These are phyloP conservation scores for Xylariales sp. DNA, from an alignment of 2,329 filamentous ascomycete genomes.

Conservation along the genomic window DNA sequence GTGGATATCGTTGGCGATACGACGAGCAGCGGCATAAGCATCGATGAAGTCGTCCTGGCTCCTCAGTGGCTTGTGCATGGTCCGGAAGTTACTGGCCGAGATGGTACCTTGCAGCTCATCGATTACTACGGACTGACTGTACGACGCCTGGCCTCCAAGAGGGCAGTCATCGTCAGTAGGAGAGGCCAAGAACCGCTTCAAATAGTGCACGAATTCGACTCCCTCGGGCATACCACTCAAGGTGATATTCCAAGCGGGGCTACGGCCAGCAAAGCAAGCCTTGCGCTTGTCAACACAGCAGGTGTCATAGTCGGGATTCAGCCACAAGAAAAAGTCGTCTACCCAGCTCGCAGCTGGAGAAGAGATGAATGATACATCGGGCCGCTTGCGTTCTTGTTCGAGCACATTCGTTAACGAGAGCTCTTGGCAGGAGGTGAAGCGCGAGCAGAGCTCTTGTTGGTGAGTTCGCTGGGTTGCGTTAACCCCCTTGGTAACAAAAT, in stretches of 20 bases:
- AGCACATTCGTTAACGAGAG: slow-evolving; percentile 84
- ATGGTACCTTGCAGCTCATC: slow-evolving; percentile 64
- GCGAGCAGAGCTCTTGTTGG: slow-evolving; percentile 84
- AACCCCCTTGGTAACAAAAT: slow-evolving; percentile 82
- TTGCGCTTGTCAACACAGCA: slow-evolving; percentile 68
- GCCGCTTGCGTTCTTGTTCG: slow-evolving; percentile 89
- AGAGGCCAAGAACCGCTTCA: slow-evolving; percentile 74
- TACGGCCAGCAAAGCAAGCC: slow-evolving; percentile 73
- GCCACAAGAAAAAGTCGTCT: slow-evolving; percentile 93
- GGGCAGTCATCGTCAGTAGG: slow-evolving; percentile 83
- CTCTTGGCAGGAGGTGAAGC: slow-evolving; percentile 83
- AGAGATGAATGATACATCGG: slow-evolving; percentile 82
- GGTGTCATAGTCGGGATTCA: slow-evolving; percentile 71
- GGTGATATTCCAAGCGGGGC: slow-evolving; percentile 84
- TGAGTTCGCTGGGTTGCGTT: slow-evolving; percentile 72
- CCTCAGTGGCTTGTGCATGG: slow-evolving; percentile 79
- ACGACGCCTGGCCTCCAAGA: slow-evolving; percentile 82
- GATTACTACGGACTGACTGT: slow-evolving; percentile 78
- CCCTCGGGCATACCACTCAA: slow-evolving; percentile 89
- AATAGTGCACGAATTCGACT: slow-evolving; percentile 83
- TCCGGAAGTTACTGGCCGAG: slow-evolving; percentile 85
- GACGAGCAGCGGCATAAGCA: slow-evolving; percentile 82
- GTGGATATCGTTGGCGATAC: slow-evolving; percentile 76
- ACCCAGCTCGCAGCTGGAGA: slow-evolving; percentile 92
- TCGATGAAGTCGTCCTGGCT: slow-evolving; percentile 91